phyloP scores from a whole-genome alignment of 139 green algal species.

The Desmodesmus armatus region DNA sequence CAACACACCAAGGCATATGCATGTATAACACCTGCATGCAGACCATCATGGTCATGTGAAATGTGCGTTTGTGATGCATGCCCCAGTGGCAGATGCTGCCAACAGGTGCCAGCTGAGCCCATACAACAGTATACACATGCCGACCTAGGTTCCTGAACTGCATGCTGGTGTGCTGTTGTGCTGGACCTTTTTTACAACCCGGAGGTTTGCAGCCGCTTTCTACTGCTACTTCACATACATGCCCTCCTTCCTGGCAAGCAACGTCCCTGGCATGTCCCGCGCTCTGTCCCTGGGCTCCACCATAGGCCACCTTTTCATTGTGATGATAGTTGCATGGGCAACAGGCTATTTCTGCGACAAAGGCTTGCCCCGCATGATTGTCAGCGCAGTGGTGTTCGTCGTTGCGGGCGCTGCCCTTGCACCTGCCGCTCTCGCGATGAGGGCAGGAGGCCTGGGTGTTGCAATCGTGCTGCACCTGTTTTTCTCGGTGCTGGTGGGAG shows the following conservation, averaged over 20 bases:
- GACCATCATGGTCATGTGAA: too few relatives aligned
- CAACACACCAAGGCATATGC: too few relatives aligned
- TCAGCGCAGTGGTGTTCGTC: conserved; percentile 15
- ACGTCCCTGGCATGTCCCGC: conserved; percentile 13
- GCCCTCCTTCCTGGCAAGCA: conserved; percentile 6
- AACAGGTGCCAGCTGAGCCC: too few relatives aligned
- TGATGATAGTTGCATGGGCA: neutral
- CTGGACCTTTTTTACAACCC: too few relatives aligned
- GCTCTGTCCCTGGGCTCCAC: conserved; percentile 14
- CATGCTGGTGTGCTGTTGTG: too few relatives aligned
- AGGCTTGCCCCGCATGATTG: conserved; percentile 16
- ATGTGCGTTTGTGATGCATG: too few relatives aligned
- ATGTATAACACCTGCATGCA: too few relatives aligned
- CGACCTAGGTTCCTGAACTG: too few relatives aligned
- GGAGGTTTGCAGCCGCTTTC: conserved; percentile 19
- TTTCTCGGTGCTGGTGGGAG: neutral
- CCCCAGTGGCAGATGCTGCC: too few relatives aligned
- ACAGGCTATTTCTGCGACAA: neutral
- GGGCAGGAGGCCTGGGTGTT: neutral
- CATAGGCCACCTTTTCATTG: neutral
- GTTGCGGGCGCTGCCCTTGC: neutral
- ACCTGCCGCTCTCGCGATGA: neutral
- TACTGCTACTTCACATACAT: conserved; percentile 32
- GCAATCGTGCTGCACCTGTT: conserved; percentile 8
- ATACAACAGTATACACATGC: too few relatives aligned